A percentile compares a stretch with the other conserved stretches of the same genome.
Conservation (phyloP, 495 filamentous ascomycete genomes). For the Penicillium simplicissimum region DNA sequence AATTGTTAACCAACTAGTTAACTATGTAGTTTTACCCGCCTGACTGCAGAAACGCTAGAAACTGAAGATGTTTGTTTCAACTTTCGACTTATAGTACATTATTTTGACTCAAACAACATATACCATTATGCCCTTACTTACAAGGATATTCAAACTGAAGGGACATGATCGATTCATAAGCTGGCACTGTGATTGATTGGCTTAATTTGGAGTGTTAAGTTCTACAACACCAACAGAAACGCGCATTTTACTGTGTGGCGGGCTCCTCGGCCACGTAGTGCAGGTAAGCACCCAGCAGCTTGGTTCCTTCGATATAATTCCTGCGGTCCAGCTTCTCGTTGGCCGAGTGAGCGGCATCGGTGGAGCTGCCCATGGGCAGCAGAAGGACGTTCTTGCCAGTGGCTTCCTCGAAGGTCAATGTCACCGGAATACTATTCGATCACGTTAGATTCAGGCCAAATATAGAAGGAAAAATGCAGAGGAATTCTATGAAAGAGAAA, state of each 20-base stretch:
- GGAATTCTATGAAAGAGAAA: background rate
- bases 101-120: too few species aligned
- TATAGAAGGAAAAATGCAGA: background rate
- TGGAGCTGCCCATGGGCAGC: slow-evolving; percentile 94
- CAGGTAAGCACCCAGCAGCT: slow-evolving; percentile 90
- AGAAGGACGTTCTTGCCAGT: slow-evolving; percentile 98
- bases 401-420: slow-evolving; percentile 94
- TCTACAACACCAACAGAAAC: background rate
- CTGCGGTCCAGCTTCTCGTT: slow-evolving; percentile 97
- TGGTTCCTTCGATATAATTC: slow-evolving; percentile 99
- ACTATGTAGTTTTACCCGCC: too few species aligned
- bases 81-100: background rate
- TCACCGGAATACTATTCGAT: slow-evolving; percentile 81
- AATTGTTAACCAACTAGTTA: too few species aligned
- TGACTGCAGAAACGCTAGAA: background rate
- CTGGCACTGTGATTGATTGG: background rate
- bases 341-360: slow-evolving; percentile 93
- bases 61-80: background rate
- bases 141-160: background rate
- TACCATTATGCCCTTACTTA: background rate
- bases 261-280: slow-evolving; percentile 96
- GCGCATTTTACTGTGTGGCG: slow-evolving; percentile 34
- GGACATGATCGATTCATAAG: slow-evolving; percentile 1
- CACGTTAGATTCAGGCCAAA: slow-evolving; percentile 17
- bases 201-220: background rate